Percentiles rank a stretch among this genome's conserved stretches.
Evolutionary conservation across 805 yeast genomes (phyloP).

Genomic region (Metschnikowia sp.): DNA sequence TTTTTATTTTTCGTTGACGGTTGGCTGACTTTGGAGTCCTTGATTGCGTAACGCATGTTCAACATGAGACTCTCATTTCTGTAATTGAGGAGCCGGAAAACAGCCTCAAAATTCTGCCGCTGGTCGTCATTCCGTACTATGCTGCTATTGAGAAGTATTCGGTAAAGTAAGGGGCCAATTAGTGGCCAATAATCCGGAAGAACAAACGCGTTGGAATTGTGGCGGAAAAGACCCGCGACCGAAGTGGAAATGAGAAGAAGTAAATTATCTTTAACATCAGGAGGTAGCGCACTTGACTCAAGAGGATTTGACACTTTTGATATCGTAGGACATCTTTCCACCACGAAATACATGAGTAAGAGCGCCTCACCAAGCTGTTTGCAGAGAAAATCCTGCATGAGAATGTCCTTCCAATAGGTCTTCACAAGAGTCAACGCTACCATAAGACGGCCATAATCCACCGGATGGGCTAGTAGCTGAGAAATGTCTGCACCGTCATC

Average conservation of each 20-base stretch:
- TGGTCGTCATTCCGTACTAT: conserved; percentile 18
- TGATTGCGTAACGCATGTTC: conserved; percentile 31
- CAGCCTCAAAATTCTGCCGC: conserved; percentile 36
- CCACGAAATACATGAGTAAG: conserved; percentile 44
- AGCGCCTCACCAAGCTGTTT: conserved; percentile 64
- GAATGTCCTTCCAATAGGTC: conserved; percentile 69
- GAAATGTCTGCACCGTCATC: conserved; percentile 19
- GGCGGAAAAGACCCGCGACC: conserved; percentile 42
- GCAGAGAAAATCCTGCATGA: conserved; percentile 52
- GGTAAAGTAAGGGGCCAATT: conserved; percentile 47
- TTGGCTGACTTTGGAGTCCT: background rate
- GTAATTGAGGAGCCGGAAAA: conserved; percentile 57
- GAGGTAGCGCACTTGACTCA: conserved; percentile 1
- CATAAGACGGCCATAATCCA: conserved; percentile 36
- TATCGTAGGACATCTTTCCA: conserved; percentile 29
- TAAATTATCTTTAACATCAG: conserved; percentile 24
- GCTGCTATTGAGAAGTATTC: conserved; percentile 26
- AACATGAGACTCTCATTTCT: conserved; percentile 70
- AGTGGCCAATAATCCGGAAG: conserved; percentile 62
- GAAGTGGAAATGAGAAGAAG: conserved; percentile 26
- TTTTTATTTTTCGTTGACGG: background rate
- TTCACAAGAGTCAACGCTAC: conserved; percentile 47
- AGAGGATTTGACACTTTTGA: background rate
- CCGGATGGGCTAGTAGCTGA: conserved; percentile 6
- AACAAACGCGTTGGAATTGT: conserved; percentile 57